Conservation (phyloP, 1,284 basidiomycete genomes). For the Rhizoctonia solani region DNA sequence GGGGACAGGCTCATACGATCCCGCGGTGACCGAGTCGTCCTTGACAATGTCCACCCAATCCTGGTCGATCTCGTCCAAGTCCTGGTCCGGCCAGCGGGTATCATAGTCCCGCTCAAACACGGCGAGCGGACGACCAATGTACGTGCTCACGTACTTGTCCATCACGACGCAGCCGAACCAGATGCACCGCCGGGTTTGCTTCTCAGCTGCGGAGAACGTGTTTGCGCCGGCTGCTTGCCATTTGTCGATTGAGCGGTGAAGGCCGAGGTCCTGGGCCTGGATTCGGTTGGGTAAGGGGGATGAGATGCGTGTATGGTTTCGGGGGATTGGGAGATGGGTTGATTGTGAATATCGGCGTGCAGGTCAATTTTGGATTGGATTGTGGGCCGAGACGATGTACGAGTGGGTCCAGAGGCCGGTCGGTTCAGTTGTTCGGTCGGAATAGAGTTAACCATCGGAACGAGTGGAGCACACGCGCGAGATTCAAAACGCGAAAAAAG, state of each 20-base stretch:
- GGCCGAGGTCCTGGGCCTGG: constrained; percentile 84
- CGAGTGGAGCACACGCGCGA: too few relatives aligned
- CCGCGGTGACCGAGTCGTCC: constrained; percentile 66
- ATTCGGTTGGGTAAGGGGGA: not conserved
- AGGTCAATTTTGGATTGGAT: too few relatives aligned
- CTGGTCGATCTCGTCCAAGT: not conserved
- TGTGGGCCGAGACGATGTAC: too few relatives aligned
- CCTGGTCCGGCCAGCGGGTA: constrained; percentile 61
- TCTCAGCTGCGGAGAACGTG: constrained; percentile 64
- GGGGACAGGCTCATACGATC: constrained; percentile 48
- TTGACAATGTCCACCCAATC: constrained; percentile 42
- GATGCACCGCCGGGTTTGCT: constrained; percentile 73
- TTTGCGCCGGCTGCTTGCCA: constrained; percentile 66
- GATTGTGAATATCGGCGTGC: too few relatives aligned
- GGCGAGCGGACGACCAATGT: constrained; percentile 77
- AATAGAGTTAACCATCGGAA: too few relatives aligned
- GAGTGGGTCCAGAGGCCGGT: too few relatives aligned
- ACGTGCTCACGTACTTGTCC: constrained; percentile 77
- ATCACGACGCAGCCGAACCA: constrained; percentile 82
- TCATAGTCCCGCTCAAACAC: constrained; percentile 83
- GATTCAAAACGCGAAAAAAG: too few relatives aligned
- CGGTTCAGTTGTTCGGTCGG: too few relatives aligned
- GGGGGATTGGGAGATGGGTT: too few relatives aligned
- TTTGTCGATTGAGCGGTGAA: constrained; percentile 78
- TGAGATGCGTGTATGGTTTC: not conserved